A percentile compares a stretch with the other conserved stretches of the same genome.
These are phyloP conservation scores for Porcisia hertigi DNA, from an alignment of 208 protist genomes.

Conservation along the genomic window DNA sequence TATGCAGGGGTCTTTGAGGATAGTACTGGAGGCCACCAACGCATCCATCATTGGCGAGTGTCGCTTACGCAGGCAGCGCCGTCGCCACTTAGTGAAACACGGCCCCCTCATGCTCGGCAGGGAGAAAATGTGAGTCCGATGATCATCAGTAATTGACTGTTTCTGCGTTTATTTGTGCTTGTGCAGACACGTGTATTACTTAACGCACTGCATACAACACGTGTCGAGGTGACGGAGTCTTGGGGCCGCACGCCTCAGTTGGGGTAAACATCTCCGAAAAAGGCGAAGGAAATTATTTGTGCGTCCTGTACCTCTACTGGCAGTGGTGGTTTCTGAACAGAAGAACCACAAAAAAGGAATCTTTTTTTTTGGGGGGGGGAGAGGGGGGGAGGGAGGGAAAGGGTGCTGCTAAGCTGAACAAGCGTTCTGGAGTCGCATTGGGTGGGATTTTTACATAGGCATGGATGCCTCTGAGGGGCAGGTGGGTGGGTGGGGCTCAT, in stretches of 20 bases:
- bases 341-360: not conserved
- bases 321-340: not conserved
- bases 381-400: not conserved
- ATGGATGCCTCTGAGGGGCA: not conserved
- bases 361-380: too few species aligned
- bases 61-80: slow-evolving; percentile 19
- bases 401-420: not conserved
- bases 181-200: not conserved
- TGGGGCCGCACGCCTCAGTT: not conserved
- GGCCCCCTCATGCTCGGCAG: not conserved
- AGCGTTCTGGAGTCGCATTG: not conserved
- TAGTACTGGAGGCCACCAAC: slow-evolving; percentile 40
- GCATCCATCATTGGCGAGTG: slow-evolving; percentile 34
- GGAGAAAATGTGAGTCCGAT: not conserved
- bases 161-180: not conserved
- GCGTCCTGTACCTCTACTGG: not conserved
- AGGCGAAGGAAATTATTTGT: not conserved
- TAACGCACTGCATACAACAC: not conserved
- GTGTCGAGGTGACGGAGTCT: not conserved
- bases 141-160: not conserved
- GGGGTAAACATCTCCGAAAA: not conserved
- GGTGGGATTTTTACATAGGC: not conserved
- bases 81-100: slow-evolving; percentile 12
- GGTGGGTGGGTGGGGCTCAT: not conserved
- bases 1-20: slow-evolving; percentile 9